Percentiles rank a stretch among this genome's conserved stretches.
These are phyloP conservation scores for Cryptosporidium andersoni DNA, from an alignment of 169 alveolate species.

Conservation along the genomic window DNA sequence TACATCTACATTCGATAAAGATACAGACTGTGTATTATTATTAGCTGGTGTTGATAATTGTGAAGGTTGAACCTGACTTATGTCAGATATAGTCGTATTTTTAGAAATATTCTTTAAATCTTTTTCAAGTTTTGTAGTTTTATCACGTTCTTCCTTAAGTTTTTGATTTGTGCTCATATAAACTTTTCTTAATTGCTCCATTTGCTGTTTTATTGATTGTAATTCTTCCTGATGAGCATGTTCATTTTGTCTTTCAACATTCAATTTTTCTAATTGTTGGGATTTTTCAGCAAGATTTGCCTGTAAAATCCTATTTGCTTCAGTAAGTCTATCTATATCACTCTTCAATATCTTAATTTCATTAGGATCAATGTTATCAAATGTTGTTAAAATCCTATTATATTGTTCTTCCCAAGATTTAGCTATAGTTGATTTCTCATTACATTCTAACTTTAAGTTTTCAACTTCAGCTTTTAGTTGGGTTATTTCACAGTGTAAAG, in stretches of 20 bases:
- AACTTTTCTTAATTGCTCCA: conserved; percentile 67
- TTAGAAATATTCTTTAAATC: conserved; percentile 7
- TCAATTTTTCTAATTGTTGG: conserved; percentile 27
- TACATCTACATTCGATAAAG: background rate
- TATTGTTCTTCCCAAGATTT: conserved; percentile 69
- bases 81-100: background rate
- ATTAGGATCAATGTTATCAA: conserved; percentile 32
- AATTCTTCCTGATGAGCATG: conserved; percentile 42
- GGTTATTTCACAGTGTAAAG: conserved; percentile 45
- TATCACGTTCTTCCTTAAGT: conserved; percentile 53
- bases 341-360: conserved; percentile 20
- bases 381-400: conserved; percentile 16
- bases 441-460: conserved; percentile 10
- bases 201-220: conserved; percentile 49
- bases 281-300: background rate
- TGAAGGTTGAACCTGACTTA: background rate
- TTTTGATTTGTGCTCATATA: conserved; percentile 67
- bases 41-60: too few species aligned
- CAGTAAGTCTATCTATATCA: conserved; percentile 13
- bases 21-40: too few species aligned
- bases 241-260: conserved; percentile 25
- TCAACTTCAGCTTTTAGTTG: conserved; percentile 43
- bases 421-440: conserved; percentile 44
- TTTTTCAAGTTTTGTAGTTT: conserved; percentile 38
- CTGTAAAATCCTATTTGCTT: conserved; percentile 7